Conservation (phyloP, 345 rosid genomes). For the Arabidopsis suecica region DNA sequence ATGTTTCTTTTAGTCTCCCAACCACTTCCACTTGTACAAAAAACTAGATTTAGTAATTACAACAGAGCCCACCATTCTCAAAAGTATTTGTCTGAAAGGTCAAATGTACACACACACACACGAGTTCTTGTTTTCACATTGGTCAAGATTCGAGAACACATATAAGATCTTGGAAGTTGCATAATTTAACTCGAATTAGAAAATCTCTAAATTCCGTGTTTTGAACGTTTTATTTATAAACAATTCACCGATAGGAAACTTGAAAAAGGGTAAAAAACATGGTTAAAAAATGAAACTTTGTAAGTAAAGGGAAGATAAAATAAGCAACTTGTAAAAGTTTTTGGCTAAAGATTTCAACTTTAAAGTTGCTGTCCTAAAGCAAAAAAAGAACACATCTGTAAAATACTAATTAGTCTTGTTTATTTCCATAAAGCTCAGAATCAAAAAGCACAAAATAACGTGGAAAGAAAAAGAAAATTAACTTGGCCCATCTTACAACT, state of each 20-base stretch:
- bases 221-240: conserved; percentile 21
- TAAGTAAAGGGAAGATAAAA: conserved; percentile 11
- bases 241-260: conserved; percentile 2
- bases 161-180: conserved; percentile 6
- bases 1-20: conserved; percentile 35
- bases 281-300: conserved; percentile 22
- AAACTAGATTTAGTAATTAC: conserved; percentile 33
- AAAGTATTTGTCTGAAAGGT: conserved; percentile 38
- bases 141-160: conserved; percentile 28
- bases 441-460: neutral
- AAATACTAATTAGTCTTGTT: conserved; percentile 1
- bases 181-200: conserved; percentile 27
- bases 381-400: conserved; percentile 35
- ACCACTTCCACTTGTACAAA: conserved; percentile 47
- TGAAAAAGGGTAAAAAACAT: conserved; percentile 19
- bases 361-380: conserved; percentile 12
- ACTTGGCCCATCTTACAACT: conserved; percentile 15
- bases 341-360: conserved; percentile 19
- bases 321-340: neutral
- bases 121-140: conserved; percentile 45
- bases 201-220: conserved; percentile 35
- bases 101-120: conserved; percentile 39
- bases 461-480: neutral
- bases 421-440: neutral
- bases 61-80: conserved; percentile 41